Base-by-base conservation (phyloP, 2,329 filamentous ascomycete species). In the Drechslerella stenobrocha region DNA sequence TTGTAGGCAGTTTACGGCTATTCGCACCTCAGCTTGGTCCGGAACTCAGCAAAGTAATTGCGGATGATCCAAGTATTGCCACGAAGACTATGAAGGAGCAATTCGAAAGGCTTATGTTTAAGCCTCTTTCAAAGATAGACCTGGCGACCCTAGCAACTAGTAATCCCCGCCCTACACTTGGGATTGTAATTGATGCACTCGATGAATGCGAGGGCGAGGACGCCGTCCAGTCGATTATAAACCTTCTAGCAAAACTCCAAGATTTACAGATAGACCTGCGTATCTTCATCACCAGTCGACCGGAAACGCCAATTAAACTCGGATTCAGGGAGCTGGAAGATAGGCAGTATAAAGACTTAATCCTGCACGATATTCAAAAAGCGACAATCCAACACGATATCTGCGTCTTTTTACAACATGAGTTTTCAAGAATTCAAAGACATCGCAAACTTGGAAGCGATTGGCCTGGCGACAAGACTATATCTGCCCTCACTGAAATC, bases 171-270 rank as follows among this genome's bases (percentile, higher is more conserved):
- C 28, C 28, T 30, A 15, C 35, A 7, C 11, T 26, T 1, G 44
- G 58, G 3, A 55, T 77, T 3, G 72, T 79, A 0, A 70, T 79
- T 8, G 71, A 72, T 60, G 76, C 76, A n/a, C 71, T 77, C 2
- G 75, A 77, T 56, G 76, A 76, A 63, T 77, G 75, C 48, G 74
- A 75, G 1, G 48, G 44, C 3, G 73, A 77, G 2, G 55, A 72
- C 1, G 73, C 77, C 30, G 70, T 76, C 5, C 52, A 47, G 40
- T 3, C 48, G 2, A 73, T 78, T 11, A 72, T 78, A 23, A 8
- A 70, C 1, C 70, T 76, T 20, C 77, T 23, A 46, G 46, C 26
- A 48, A 45, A 24, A 7, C 24, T 28, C n/a, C n/a, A 26, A 32
- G 13, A 15, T 1, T n/a, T 53, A 46, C 30, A 47, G 28, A 5